Evolutionary conservation across 1,284 basidiomycete species (phyloP).

Genomic region (Testicularia cyperi): DNA sequence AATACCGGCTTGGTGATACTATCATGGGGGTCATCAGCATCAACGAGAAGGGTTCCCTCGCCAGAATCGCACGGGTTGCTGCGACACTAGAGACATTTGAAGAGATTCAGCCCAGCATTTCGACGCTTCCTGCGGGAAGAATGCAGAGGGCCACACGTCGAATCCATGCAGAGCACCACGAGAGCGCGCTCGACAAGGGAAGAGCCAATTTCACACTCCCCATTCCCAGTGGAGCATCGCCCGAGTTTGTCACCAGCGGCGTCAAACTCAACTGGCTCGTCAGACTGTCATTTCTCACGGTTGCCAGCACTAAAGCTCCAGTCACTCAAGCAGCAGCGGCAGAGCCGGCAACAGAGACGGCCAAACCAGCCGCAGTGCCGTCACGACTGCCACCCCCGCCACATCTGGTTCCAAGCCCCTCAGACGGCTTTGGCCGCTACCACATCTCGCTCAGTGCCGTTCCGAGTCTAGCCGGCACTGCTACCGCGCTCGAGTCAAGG

Average conservation of each 20-base stretch:
- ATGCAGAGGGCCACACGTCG: constrained; percentile 36
- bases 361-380: no score
- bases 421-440: constrained; percentile 50
- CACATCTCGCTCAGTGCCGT: constrained; percentile 40
- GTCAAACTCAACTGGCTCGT: constrained; percentile 53
- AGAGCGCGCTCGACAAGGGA: constrained; percentile 48
- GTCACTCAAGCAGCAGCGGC: background rate
- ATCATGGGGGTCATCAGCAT: constrained; percentile 53
- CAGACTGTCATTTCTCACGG: constrained; percentile 48
- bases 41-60: constrained; percentile 32
- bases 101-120: constrained; percentile 46
- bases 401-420: constrained; percentile 32
- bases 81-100: constrained; percentile 56
- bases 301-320: constrained; percentile 6
- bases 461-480: constrained; percentile 16
- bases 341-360: background rate
- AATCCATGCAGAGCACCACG: constrained; percentile 52
- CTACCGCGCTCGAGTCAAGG: background rate
- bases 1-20: constrained; percentile 56
- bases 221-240: constrained; percentile 52
- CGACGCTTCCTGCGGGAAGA: constrained; percentile 39
- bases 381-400: constrained; percentile 32
- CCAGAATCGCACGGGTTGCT: constrained; percentile 47
- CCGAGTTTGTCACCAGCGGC: constrained; percentile 53
- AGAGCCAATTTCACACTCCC: constrained; percentile 39